Evolutionary conservation across 805 yeast species (phyloP), one percentile per base, ranked within the genome.

Genomic region (Candida wancherniae): DNA sequence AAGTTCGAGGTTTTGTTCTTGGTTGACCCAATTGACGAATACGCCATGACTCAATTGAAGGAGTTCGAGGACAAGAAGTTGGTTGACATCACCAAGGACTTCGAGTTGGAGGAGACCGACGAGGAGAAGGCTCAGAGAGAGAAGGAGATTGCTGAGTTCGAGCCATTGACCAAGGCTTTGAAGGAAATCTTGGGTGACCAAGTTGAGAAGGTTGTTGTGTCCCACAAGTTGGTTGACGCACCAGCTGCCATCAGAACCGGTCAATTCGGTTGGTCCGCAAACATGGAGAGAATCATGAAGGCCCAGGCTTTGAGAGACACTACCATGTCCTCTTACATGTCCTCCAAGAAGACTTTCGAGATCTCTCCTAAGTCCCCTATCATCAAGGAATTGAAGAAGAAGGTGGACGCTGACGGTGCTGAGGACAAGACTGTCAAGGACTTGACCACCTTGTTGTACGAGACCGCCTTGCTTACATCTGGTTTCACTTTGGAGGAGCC

Each of bases 271-370:
- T 92, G 99, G 99, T 92, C 98, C 51, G 99, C 99, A 58, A 92
- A 92, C 78, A 92, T 92, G 98, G 99, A 92, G 77, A 90, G 98
- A 83, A 92, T 92, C 78, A 92, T 92, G 99, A 92, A 92, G 78
- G 98, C 98, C 43, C 99, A 92, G 77, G 98, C 99, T 54, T 75
- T 92, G 58, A 87, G 97, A 75, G 98, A 92, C 69, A 84, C 95
- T 53, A 77, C 95, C 53, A 92, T 92, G 98, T 87, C 97, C 24
- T 79, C 96, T 44, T 92, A 92, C 92, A 92, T 92, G 99, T 83
- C 97, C 28, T 92, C 98, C 35, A 92, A 92, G 87, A 92, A 92
- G 82, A 92, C 92, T 60, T 86, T 92, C 57, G 99, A 92, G 77
- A 87, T 92, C 51, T 90, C 97, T 56, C 97, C 99, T 71, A 82